A percentile compares a stretch with the other conserved stretches of the same genome.
Evolutionary conservation across 2,329 filamentous ascomycete genomes (phyloP).

Genomic region (Myotisia sp.): DNA sequence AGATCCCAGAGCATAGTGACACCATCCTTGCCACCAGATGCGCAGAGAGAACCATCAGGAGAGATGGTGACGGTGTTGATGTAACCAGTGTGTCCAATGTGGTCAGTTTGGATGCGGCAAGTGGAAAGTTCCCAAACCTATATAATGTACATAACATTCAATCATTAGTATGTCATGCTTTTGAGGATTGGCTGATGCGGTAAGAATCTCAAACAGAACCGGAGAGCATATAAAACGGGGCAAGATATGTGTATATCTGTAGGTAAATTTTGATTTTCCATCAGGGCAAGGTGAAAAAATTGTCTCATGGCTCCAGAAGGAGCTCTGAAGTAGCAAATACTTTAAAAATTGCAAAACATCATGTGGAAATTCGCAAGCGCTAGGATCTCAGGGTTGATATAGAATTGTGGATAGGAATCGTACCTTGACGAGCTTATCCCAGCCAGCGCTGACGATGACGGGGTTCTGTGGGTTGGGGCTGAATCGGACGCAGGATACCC

Average conservation of each 20-base stretch:
- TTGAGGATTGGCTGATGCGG: too few species aligned
- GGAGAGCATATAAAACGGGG: slow-evolving; percentile 3
- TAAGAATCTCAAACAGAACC: slow-evolving; percentile 14
- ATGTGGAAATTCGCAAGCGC: slow-evolving; percentile 40
- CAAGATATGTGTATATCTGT: too few species aligned
- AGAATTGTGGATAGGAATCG: slow-evolving; percentile 22
- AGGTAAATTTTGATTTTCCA: slow-evolving; percentile 16
- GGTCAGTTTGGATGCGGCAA: slow-evolving; percentile 99
- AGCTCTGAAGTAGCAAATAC: slow-evolving; percentile 99
- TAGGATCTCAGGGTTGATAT: neutral
- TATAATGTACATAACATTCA: slow-evolving; percentile 1
- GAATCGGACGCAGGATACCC: slow-evolving; percentile 99
- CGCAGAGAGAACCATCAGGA: slow-evolving; percentile 96
- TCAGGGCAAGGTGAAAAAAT: slow-evolving; percentile 58
- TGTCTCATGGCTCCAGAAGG: slow-evolving; percentile 82
- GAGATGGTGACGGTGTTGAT: slow-evolving; percentile 99
- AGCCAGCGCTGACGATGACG: slow-evolving; percentile 94
- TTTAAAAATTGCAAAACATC: slow-evolving; percentile 82
- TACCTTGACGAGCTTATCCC: slow-evolving; percentile 99
- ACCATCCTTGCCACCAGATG: slow-evolving; percentile 97
- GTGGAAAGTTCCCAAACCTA: slow-evolving; percentile 99
- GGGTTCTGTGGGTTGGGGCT: slow-evolving; percentile 99
- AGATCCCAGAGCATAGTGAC: slow-evolving; percentile 99
- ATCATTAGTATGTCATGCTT: neutral
- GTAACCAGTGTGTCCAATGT: slow-evolving; percentile 99